phyloP scores from a whole-genome alignment of 23 red algal genomes.

The Agarophyton chilense region DNA sequence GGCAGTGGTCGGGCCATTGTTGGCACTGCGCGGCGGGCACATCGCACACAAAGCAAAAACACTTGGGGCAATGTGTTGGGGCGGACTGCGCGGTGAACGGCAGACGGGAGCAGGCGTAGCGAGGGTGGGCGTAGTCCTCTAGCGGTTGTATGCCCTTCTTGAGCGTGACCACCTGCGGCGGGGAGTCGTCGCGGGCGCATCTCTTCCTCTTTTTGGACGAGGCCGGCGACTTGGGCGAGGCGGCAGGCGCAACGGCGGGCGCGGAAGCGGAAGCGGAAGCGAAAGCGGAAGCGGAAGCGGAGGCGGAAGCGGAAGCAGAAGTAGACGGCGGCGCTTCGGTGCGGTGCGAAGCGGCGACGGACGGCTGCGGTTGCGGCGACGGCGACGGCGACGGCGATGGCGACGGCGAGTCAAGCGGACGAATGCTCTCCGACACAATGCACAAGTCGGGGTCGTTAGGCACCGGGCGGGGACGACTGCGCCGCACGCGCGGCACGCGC shows the following conservation, averaged over 20 bases:
- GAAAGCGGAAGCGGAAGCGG: no score
- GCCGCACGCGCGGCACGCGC: neutral
- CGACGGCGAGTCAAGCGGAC: neutral
- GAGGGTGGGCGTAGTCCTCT: conserved; percentile 43
- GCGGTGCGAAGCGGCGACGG: no score
- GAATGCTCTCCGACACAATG: neutral
- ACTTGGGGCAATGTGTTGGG: conserved; percentile 12
- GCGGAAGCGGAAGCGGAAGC: neutral
- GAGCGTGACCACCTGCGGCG: conserved; percentile 21
- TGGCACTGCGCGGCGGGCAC: conserved; percentile 17
- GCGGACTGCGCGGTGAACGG: conserved; percentile 23
- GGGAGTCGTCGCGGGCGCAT: neutral
- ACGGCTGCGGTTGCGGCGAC: neutral
- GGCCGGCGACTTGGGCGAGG: neutral
- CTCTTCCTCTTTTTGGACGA: neutral
- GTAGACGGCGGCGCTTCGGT: no score
- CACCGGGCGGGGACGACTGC: neutral
- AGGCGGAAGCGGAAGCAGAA: no score
- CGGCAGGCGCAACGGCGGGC: neutral
- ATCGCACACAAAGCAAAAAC: conserved; percentile 68
- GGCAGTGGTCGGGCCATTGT: conserved; percentile 27
- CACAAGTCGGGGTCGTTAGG: neutral
- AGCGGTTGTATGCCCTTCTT: conserved; percentile 37
- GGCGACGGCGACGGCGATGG: neutral
- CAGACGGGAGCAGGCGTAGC: conserved; percentile 23